These are phyloP conservation scores for Syzygium aqueum DNA, from an alignment of 345 rosid species.

Conservation along the genomic window DNA sequence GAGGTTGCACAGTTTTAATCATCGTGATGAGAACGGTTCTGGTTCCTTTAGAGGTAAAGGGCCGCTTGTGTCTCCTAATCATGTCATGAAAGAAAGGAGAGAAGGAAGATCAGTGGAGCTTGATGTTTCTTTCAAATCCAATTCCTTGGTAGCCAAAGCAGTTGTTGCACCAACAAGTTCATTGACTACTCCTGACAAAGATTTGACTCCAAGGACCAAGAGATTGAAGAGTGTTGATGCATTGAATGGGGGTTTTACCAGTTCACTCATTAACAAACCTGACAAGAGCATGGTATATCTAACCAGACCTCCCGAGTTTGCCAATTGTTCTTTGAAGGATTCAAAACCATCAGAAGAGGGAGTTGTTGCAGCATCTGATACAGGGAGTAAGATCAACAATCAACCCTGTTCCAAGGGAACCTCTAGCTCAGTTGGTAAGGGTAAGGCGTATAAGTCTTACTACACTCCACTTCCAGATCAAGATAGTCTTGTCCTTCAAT, in stretches of 20 bases:
- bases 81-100: constrained; percentile 33
- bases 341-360: constrained; percentile 20
- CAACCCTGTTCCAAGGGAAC: constrained; percentile 17
- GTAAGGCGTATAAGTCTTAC: constrained; percentile 6
- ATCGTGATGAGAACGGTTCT: constrained; percentile 28
- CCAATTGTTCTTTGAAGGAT: constrained; percentile 17
- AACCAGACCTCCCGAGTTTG: neutral
- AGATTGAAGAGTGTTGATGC: constrained; percentile 35
- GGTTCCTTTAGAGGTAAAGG: constrained; percentile 44
- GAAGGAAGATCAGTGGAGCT: constrained; percentile 59
- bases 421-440: constrained; percentile 11
- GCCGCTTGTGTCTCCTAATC: constrained; percentile 20
- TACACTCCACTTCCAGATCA: constrained; percentile 3
- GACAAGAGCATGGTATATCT: neutral
- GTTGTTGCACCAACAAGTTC: constrained; percentile 33
- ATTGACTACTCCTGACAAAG: constrained; percentile 12
- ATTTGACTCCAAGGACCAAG: constrained; percentile 34
- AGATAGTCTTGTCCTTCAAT: constrained; percentile 2
- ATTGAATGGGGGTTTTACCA: constrained; percentile 19
- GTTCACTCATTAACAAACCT: constrained; percentile 3
- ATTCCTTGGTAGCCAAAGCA: constrained; percentile 73
- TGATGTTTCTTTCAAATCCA: constrained; percentile 82
- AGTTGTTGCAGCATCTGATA: constrained; percentile 9
- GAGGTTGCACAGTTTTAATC: constrained; percentile 20
- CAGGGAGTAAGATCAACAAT: constrained; percentile 5